Percentiles rank a stretch among this genome's conserved stretches.
Conservation (phyloP, 768 basidiomycete species). For the Panaeolus papilionaceus region DNA sequence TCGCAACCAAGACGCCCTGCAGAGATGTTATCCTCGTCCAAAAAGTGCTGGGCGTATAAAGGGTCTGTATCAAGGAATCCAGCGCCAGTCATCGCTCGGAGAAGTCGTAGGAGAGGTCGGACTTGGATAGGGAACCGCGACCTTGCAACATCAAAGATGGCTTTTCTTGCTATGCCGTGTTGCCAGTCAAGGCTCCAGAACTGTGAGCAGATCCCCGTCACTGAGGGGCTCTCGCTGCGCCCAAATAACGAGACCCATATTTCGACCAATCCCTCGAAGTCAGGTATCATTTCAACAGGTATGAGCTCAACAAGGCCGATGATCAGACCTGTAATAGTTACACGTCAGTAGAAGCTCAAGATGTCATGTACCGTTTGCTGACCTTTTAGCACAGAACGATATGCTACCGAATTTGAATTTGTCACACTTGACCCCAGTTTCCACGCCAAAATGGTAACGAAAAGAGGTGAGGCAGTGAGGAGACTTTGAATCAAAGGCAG, state of each 20-base stretch:
- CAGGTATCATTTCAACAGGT: conserved; percentile 77
- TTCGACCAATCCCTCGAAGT: conserved; percentile 73
- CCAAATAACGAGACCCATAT: conserved; percentile 85
- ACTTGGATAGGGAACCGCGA: conserved; percentile 86
- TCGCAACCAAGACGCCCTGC: conserved; percentile 66
- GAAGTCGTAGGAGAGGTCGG: conserved; percentile 68
- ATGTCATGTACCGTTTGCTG: conserved; percentile 20
- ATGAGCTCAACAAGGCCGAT: conserved; percentile 77
- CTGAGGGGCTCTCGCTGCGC: conserved; percentile 69
- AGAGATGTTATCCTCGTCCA: conserved; percentile 44
- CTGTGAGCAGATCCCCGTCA: conserved; percentile 75
- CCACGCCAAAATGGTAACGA: conserved; percentile 77
- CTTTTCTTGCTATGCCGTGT: conserved; percentile 68
- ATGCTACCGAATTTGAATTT: conserved; percentile 80
- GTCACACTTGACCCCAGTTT: conserved; percentile 69
- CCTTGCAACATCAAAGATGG: conserved; percentile 82
- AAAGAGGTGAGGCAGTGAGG: conserved; percentile 74
- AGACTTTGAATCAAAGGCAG: conserved; percentile 62
- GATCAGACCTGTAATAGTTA: conserved; percentile 63
- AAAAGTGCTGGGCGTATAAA: conserved; percentile 58
- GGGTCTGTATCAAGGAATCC: conserved; percentile 82
- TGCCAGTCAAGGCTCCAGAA: conserved; percentile 86
- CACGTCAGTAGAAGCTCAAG: conserved; percentile 12
- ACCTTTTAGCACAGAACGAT: conserved; percentile 89
- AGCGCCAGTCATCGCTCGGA: conserved; percentile 77